A percentile compares a stretch with the other conserved stretches of the same genome.
Evolutionary conservation across 2,329 filamentous ascomycete species (phyloP).

Genomic region (Paraconiothyrium sp.): DNA sequence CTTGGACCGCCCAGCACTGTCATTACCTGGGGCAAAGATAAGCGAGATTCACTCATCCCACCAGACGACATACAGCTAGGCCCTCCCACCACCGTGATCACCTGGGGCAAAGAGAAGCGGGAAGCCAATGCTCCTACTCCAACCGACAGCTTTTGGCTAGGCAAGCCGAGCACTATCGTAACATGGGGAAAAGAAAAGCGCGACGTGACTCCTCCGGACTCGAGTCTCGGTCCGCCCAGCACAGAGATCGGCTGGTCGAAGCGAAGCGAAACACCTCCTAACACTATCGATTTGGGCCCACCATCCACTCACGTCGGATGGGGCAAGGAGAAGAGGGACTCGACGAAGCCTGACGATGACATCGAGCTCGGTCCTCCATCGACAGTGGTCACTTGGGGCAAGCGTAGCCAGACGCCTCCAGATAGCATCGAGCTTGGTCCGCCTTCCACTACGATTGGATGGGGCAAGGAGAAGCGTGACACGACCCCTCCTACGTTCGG

Average conservation of each 20-base stretch:
- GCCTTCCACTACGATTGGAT: slow-evolving; percentile 11
- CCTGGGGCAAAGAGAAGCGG: slow-evolving; percentile 25
- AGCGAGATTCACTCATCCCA: slow-evolving; percentile 7
- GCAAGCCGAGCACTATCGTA: slow-evolving; percentile 20
- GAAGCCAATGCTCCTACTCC: slow-evolving; percentile 15
- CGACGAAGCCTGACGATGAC: slow-evolving; percentile 5
- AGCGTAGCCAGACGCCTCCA: too few species aligned
- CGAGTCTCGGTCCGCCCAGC: slow-evolving; percentile 13
- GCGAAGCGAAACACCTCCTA: background rate
- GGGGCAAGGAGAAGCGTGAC: slow-evolving; percentile 19
- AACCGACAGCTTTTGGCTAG: slow-evolving; percentile 20
- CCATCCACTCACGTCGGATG: slow-evolving; percentile 18
- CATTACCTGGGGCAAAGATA: slow-evolving; percentile 34
- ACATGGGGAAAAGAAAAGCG: slow-evolving; percentile 23
- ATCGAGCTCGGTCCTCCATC: slow-evolving; percentile 14
- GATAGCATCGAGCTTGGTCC: slow-evolving; percentile 12
- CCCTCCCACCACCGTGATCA: slow-evolving; percentile 26
- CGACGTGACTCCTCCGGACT: slow-evolving; percentile 8
- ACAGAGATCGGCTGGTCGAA: slow-evolving; percentile 14
- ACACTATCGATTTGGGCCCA: slow-evolving; percentile 9
- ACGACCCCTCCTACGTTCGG: slow-evolving; percentile 8
- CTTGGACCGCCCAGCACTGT: slow-evolving; percentile 30
- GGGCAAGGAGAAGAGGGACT: slow-evolving; percentile 9
- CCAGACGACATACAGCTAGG: slow-evolving; percentile 27
- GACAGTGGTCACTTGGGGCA: slow-evolving; percentile 16